A percentile compares a stretch with the other conserved stretches of the same genome.
phyloP scores from a whole-genome alignment of 1,284 basidiomycete species.

The Lentinus polychrous region DNA sequence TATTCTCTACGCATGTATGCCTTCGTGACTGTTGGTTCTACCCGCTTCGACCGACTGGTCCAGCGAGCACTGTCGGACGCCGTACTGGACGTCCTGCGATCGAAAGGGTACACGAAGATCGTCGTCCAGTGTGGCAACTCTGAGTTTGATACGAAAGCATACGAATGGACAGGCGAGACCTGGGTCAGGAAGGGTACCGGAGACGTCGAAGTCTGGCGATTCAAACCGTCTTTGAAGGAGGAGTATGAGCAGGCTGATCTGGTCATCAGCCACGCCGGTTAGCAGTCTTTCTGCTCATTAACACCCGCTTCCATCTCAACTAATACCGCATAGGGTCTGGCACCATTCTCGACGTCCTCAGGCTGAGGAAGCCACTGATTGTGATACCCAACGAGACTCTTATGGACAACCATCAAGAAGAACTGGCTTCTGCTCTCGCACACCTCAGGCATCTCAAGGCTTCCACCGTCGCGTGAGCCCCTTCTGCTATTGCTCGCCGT shows the following conservation, averaged over 20 bases:
- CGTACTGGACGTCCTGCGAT: conserved; percentile 47
- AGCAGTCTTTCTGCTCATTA: conserved; percentile 19
- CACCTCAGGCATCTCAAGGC: conserved; percentile 57
- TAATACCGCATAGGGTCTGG: conserved; percentile 74
- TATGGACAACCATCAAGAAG: conserved; percentile 91
- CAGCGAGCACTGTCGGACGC: conserved; percentile 50
- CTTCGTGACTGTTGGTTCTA: conserved; percentile 90
- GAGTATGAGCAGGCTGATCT: conserved; percentile 66
- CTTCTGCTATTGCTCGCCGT: conserved; percentile 2
- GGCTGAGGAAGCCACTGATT: conserved; percentile 70
- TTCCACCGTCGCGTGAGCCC: conserved; percentile 51
- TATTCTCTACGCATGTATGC: conserved; percentile 41
- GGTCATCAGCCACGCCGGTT: conserved; percentile 92
- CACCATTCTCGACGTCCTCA: conserved; percentile 85
- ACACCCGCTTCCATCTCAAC: not conserved
- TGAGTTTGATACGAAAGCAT: conserved; percentile 18
- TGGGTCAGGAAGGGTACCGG: conserved; percentile 31
- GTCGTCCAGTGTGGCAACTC: conserved; percentile 72
- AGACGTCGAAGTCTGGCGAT: conserved; percentile 59
- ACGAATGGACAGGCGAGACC: conserved; percentile 15
- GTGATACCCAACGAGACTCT: conserved; percentile 87
- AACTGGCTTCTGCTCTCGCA: conserved; percentile 73
- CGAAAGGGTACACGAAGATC: conserved; percentile 50
- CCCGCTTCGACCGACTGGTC: conserved; percentile 74
- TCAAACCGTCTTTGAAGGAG: conserved; percentile 63